These are phyloP conservation scores for Gossypium stocksii DNA, from an alignment of 345 rosid species.

Conservation along the genomic window DNA sequence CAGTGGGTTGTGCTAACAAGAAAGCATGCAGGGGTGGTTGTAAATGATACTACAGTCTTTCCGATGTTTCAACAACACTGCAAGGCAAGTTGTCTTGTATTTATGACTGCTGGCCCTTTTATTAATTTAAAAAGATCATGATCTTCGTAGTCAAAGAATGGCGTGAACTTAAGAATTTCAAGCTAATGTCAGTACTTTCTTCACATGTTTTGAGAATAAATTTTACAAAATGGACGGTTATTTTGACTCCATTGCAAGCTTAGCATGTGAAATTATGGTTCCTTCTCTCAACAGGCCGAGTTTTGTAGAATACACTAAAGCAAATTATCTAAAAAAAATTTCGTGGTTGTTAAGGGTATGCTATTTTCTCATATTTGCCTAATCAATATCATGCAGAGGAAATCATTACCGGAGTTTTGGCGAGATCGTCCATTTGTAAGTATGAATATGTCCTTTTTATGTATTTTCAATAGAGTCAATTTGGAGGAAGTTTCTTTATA, in stretches of 20 bases:
- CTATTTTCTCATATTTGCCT: background rate
- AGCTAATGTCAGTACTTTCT: background rate
- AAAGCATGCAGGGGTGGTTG: slow-evolving; percentile 83
- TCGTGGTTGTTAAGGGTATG: slow-evolving; percentile 11
- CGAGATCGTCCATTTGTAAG: slow-evolving; percentile 16
- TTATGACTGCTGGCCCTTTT: background rate
- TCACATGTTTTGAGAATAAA: background rate
- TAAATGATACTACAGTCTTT: slow-evolving; percentile 47
- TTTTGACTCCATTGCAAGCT: background rate
- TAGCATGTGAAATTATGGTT: background rate
- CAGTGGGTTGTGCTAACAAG: slow-evolving; percentile 91
- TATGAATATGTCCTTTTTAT: background rate
- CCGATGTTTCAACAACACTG: slow-evolving; percentile 87
- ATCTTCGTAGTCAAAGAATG: background rate
- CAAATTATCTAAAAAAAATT: background rate
- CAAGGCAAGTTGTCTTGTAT: slow-evolving; percentile 51
- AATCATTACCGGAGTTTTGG: slow-evolving; percentile 12
- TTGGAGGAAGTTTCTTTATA: background rate
- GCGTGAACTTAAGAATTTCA: background rate
- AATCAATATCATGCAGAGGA: slow-evolving; percentile 7
- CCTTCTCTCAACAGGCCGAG: background rate
- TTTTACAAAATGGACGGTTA: background rate
- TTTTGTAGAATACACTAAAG: background rate
- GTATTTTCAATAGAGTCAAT: background rate
- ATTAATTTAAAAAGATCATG: background rate